Evolutionary conservation across 257 asterid species (phyloP).

Genomic region (Solanum clarkiae): DNA sequence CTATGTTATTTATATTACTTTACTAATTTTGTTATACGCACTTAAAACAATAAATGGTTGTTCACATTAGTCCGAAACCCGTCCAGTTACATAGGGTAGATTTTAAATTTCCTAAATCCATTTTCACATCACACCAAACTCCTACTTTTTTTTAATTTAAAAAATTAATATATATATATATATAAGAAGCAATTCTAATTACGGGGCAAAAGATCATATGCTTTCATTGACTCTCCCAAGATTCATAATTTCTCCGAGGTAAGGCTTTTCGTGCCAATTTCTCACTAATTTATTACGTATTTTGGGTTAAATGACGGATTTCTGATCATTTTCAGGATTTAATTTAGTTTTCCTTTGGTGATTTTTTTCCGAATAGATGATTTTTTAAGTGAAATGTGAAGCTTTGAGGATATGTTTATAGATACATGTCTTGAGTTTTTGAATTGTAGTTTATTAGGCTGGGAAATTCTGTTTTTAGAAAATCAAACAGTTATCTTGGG

Average conservation of each 20-base stretch:
- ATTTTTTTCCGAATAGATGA: neutral
- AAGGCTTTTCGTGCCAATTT: neutral
- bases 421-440: neutral
- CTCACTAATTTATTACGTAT: neutral
- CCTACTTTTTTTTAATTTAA: neutral
- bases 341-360: neutral
- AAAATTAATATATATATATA: neutral
- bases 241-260: slow-evolving; percentile 19
- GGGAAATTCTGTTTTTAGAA: neutral
- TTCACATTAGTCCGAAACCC: neutral
- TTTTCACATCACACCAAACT: neutral
- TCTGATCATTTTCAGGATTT: neutral
- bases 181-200: neutral
- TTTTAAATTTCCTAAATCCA: neutral
- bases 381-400: neutral
- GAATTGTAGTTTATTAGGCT: neutral
- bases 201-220: neutral
- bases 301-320: neutral
- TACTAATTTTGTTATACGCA: too few species aligned
- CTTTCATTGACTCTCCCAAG: slow-evolving; percentile 5
- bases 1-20: too few species aligned
- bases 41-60: neutral
- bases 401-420: neutral
- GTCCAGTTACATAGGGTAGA: neutral
- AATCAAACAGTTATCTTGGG: neutral